Base-by-base conservation (phyloP, 805 yeast species). In the Metschnikowia hibisci region DNA sequence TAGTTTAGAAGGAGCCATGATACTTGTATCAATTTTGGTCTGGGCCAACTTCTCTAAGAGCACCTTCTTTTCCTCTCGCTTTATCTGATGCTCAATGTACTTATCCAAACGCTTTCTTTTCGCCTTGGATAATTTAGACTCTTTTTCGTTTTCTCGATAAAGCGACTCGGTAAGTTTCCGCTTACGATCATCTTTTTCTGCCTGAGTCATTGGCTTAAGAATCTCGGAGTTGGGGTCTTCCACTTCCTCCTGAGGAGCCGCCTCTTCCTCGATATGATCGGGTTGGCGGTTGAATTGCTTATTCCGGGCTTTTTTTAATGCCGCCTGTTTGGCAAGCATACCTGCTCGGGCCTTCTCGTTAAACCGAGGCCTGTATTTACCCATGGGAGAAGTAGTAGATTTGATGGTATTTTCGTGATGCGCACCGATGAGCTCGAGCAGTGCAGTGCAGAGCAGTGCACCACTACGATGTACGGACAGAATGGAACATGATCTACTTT, bases 311-410 rank as follows among this genome's bases (percentile, higher is more conserved):
- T 66, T 64, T 50, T 80, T 82, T 54, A 87, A 67, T 38, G 81
- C 81, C 25, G 82, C 80, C 60, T 83, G 86, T 70, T 83, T 87
- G 23, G 88, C 81, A 55, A 87, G 81, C 75, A 84, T 84, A 14
- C 96, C 95, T 2, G 87, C 60, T 27, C 95, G 80, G 43, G 93
- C 96, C 67, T 84, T 85, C 61, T 84, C 95, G 60, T 87, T 87
- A 69, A 82, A 84, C 48, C 96, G 64, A 62, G 78, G 77, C 52
- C 93, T 76, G 60, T 86, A 87, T 48, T 84, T 84, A 45, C 91
- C 96, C 96, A 87, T 87, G n/a, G 39, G n/a, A 20, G 23, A 20
- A 20, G 32, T 27, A 35, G 25, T 16, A 34, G 33, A n/a, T n/a
- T n/a, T 36, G 50, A 34, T 34, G 46, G 11, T 20, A 26, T 35